These are phyloP conservation scores for Skeletonema menzelii DNA, from an alignment of 108 stramenopile species.

Conservation along the genomic window DNA sequence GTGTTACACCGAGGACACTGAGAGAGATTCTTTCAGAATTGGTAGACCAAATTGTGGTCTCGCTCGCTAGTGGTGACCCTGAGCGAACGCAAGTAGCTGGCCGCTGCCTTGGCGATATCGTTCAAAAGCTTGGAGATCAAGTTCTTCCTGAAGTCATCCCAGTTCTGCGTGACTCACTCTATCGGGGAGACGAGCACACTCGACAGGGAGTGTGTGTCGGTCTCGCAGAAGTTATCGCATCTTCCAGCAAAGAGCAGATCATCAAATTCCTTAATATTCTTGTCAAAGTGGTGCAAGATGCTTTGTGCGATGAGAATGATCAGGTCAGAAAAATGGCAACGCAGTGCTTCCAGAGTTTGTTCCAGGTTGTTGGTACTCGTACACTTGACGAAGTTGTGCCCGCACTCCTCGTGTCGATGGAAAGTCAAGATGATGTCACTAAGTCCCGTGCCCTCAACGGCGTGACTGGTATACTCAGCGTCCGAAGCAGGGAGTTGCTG, in stretches of 20 bases:
- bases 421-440: conserved; percentile 58
- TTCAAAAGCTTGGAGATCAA: conserved; percentile 95
- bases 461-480: conserved; percentile 88
- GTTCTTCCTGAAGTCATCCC: conserved; percentile 96
- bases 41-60: conserved; percentile 82
- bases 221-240: conserved; percentile 91
- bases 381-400: conserved; percentile 96
- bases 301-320: conserved; percentile 88
- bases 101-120: conserved; percentile 96
- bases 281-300: conserved; percentile 93
- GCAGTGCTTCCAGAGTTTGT: conserved; percentile 93
- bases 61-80: conserved; percentile 80
- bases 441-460: conserved; percentile 89
- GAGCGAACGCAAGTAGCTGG: conserved; percentile 95
- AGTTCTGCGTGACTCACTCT: conserved; percentile 87
- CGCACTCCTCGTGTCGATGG: conserved; percentile 83
- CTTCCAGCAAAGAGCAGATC: conserved; percentile 91
- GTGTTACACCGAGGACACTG: conserved; percentile 92
- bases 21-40: conserved; percentile 92
- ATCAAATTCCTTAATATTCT: conserved; percentile 89
- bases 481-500: conserved; percentile 91
- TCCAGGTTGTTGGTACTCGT: conserved; percentile 81
- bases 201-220: conserved; percentile 96
- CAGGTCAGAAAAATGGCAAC: conserved; percentile 91
- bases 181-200: conserved; percentile 76